These are phyloP conservation scores for Byssoonygena ceratinophila DNA, from an alignment of 2,329 filamentous ascomycete species.

Conservation along the genomic window DNA sequence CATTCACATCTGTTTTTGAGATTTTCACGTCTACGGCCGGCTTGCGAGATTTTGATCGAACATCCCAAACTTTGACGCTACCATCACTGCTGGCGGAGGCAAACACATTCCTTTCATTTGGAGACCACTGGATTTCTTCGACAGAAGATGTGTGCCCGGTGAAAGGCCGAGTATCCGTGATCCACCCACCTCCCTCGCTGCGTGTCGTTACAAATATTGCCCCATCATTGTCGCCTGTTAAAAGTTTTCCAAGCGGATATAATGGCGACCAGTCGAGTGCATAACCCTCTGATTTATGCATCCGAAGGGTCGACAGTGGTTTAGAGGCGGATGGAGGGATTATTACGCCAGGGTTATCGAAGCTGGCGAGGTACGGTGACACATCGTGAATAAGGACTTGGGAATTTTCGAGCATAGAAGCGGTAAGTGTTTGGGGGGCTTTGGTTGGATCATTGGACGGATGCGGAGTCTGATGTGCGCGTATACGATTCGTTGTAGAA, in stretches of 20 bases:
- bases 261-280: slow-evolving; percentile 92
- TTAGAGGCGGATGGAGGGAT: slow-evolving; percentile 78
- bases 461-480: slow-evolving; percentile 67
- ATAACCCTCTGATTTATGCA: slow-evolving; percentile 90
- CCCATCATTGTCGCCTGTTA: slow-evolving; percentile 86
- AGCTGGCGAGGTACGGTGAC: slow-evolving; percentile 75
- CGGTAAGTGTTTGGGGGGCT: slow-evolving; percentile 72
- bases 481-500: slow-evolving; percentile 88
- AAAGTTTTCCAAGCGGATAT: slow-evolving; percentile 67
- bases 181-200: slow-evolving; percentile 78
- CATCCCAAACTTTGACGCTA: slow-evolving; percentile 91
- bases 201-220: slow-evolving; percentile 79
- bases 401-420: slow-evolving; percentile 82
- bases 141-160: slow-evolving; percentile 74
- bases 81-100: slow-evolving; percentile 89
- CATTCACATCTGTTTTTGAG: slow-evolving; percentile 80
- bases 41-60: slow-evolving; percentile 77
- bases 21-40: slow-evolving; percentile 80
- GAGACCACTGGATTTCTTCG: slow-evolving; percentile 95
- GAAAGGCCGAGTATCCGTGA: slow-evolving; percentile 74
- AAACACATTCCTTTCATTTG: slow-evolving; percentile 84
- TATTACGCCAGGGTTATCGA: slow-evolving; percentile 75
- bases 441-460: slow-evolving; percentile 52
- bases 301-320: slow-evolving; percentile 73
- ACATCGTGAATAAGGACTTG: slow-evolving; percentile 91